Base-by-base conservation (phyloP, 345 rosid genomes). In the Gynandropsis gynandra region DNA sequence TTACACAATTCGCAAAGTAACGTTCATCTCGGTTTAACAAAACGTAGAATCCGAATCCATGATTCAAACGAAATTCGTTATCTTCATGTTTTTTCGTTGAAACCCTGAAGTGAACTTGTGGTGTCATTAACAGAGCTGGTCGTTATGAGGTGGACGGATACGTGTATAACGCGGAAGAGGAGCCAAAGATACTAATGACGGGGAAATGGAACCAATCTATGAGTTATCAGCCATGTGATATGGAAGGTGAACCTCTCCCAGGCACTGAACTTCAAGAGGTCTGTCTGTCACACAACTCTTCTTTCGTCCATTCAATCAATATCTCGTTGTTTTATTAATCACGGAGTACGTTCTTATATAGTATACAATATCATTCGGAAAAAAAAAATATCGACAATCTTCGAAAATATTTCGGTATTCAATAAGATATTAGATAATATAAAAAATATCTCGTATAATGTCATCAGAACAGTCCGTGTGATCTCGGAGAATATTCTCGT, bases 61-160 rank as follows among this genome's bases (percentile, higher is more conserved):
- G n/a, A n/a, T 5, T 24, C 4, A 24, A 24, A 24, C 4, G 29
- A 24, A 24, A 24, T 2, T 24, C 29, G 5, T 16, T 32, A 48
- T 62, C 42, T 46, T 6, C 42, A 32, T 34, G 6, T 31, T 44
- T 56, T 47, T 46, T 8, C 61, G 5, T 27, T 20, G 43, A 62
- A 50, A 36, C 42, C 34, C 19, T 52, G 47, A 35, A 18, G 16
- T 49, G 58, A 34, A 51, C 39, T 57, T 46, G 45, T 69, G 62
- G 57, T n/a, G n/a, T n/a, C n/a, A n/a, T n/a, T n/a, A n/a, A 59
- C 78, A 82, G 92, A 59, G 70, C 87, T 76, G 92, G 92, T 44
- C 87, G 87, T 16, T 80, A 80, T 66, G 92, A 83, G 58, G 81
- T 83, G 62, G 92, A 83, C 42, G 84, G 92, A 37, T 83, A 83